Base-by-base conservation (phyloP, 495 filamentous ascomycete genomes). In the Xanthoparmelia taractica region DNA sequence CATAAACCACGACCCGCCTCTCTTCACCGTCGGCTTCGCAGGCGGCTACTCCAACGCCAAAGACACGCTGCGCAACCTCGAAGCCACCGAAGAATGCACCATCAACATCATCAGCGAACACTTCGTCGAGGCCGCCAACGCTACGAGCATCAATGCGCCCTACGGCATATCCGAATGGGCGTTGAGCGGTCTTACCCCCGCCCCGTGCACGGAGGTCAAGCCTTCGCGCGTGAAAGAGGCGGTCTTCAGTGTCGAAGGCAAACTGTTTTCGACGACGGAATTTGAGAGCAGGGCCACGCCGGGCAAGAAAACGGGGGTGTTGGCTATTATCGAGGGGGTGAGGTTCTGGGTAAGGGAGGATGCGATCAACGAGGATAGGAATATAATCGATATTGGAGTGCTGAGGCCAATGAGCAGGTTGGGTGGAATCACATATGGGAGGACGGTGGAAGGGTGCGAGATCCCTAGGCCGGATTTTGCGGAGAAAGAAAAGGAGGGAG, bases 301-400 rank as follows among this genome's bases (percentile, higher is more conserved):
- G 0, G 91, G 90, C 5, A 87, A 85, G 76, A 88, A 84, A 76
- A 85, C 85, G 1, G 83, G 87, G 0, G 86, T 85, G 12, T 34
- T 96, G 69, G 88, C 83, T 18, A 82, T 96, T 57, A 78, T 97
- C 12, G 92, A 98, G 77, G 93, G 92, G 1, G 84, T 87, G 45
- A 77, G 85, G 33, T 97, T 98, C 69, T 96, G 91, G 89, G 91
- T 85, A 15, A 75, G 92, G 55, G 91, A 96, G 71, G 93, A 96
- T 77, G 91, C 90, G 15, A 76, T 97, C 10, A 87, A 95, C 67
- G 83, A 89, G 70, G 85, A 89, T 20, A 82, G 78, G 69, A 89
- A 84, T 63, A 61, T 86, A 33, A 77, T 97, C 40, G 86, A 94
- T 74, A 78, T 89, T 18, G 80, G 78, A 63, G 75, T 89, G 13